phyloP scores from a whole-genome alignment of 257 asterid genomes.

The Petrea volubilis region DNA sequence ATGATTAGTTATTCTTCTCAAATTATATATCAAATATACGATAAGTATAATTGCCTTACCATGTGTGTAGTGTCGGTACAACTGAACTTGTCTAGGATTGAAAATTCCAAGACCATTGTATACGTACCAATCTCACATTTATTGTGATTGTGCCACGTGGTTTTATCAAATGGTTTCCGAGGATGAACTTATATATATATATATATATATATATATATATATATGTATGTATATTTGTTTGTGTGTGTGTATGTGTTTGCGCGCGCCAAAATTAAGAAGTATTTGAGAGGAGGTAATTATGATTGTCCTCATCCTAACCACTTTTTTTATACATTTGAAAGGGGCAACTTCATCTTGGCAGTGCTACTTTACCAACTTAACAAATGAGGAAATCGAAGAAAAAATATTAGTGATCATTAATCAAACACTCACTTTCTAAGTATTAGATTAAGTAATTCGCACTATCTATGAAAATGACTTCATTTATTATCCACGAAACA shows the following conservation, averaged over 20 bases:
- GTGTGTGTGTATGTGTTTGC: no score
- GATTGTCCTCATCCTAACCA: slow-evolving; percentile 36
- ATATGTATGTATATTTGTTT: not conserved
- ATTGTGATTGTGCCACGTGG: no score
- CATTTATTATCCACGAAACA: not conserved
- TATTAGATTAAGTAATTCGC: slow-evolving; percentile 10
- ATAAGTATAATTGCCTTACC: no score
- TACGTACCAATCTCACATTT: no score
- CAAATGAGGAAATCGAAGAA: slow-evolving; percentile 21
- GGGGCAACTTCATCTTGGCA: not conserved
- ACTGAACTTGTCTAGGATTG: no score
- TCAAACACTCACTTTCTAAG: slow-evolving; percentile 8
- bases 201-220: not conserved
- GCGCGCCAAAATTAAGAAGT: not conserved
- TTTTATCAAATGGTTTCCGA: no score
- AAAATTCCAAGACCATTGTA: no score
- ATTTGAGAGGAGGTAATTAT: slow-evolving; percentile 5
- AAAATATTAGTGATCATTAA: slow-evolving; percentile 15
- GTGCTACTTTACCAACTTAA: slow-evolving; percentile 31
- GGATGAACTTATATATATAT: no score
- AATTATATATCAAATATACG: no score
- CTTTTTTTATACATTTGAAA: slow-evolving; percentile 18
- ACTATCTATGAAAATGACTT: not conserved
- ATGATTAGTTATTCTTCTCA: no score
- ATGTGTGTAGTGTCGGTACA: no score